phyloP scores from a whole-genome alignment of 2,329 filamentous ascomycete species.

The Lasiodiplodia gonubiensis region DNA sequence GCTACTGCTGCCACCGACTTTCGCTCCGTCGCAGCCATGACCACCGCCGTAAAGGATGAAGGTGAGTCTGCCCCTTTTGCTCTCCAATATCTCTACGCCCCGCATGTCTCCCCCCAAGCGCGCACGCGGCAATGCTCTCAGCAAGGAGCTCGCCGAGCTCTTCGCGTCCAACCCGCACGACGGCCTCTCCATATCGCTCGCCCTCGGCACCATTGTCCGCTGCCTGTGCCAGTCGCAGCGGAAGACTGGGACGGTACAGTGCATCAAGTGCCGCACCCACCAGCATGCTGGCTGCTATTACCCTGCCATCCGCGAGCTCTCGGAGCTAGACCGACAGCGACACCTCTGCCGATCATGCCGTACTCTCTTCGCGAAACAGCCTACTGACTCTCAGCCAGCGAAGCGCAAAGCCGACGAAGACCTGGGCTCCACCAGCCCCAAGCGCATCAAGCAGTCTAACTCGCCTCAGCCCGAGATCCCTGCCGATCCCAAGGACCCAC shows the following conservation, averaged over 20 bases:
- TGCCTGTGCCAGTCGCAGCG: slow-evolving; percentile 28
- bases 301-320: not conserved
- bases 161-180: slow-evolving; percentile 33
- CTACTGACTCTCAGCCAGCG: slow-evolving; percentile 36
- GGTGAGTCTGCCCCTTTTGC: slow-evolving; percentile 37
- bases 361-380: not conserved
- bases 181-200: slow-evolving; percentile 15
- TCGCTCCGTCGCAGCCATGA: slow-evolving; percentile 37
- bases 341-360: slow-evolving; percentile 6
- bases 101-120: slow-evolving; percentile 19
- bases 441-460: slow-evolving; percentile 55
- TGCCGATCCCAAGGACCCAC: slow-evolving; percentile 44
- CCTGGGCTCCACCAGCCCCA: slow-evolving; percentile 63
- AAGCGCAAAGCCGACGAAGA: slow-evolving; percentile 80
- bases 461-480: slow-evolving; percentile 42
- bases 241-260: slow-evolving; percentile 13
- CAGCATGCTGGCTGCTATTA: slow-evolving; percentile 22
- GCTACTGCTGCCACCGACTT: slow-evolving; percentile 24
- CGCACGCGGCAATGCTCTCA: not conserved
- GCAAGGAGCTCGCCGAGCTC: slow-evolving; percentile 17
- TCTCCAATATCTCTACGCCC: slow-evolving; percentile 19
- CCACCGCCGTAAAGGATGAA: slow-evolving; percentile 44
- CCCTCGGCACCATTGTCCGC: slow-evolving; percentile 30
- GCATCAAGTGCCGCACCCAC: slow-evolving; percentile 5
- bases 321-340: not conserved